These are phyloP conservation scores for Penicillium roqueforti DNA, from an alignment of 495 filamentous ascomycete species.

Conservation along the genomic window DNA sequence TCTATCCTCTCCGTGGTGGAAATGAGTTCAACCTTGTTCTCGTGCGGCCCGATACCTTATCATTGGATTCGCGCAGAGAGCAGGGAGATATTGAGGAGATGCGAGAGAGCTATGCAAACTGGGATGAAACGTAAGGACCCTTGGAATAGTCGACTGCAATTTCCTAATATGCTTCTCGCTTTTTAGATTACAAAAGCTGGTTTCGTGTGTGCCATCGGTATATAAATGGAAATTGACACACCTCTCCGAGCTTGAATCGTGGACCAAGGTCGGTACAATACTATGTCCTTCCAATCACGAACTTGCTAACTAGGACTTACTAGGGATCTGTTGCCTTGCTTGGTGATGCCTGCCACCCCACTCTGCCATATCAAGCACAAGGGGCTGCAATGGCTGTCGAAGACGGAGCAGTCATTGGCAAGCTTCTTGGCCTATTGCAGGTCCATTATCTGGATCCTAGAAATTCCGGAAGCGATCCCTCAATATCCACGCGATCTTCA, in stretches of 20 bases:
- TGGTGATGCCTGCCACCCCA: slow-evolving; percentile 69
- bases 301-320: not conserved
- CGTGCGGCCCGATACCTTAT: slow-evolving; percentile 59
- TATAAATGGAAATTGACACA: slow-evolving; percentile 59
- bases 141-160: slow-evolving; percentile 25
- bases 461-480: not conserved
- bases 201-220: slow-evolving; percentile 16
- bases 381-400: slow-evolving; percentile 55
- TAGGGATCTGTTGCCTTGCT: slow-evolving; percentile 50
- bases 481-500: not conserved
- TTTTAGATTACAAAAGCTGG: slow-evolving; percentile 15
- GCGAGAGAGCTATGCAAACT: slow-evolving; percentile 42
- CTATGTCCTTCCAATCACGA: not conserved
- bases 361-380: slow-evolving; percentile 63
- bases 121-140: slow-evolving; percentile 47
- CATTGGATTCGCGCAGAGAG: slow-evolving; percentile 16
- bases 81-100: slow-evolving; percentile 47
- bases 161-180: not conserved
- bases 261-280: slow-evolving; percentile 36
- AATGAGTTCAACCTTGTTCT: slow-evolving; percentile 54
- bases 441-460: slow-evolving; percentile 1
- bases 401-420: slow-evolving; percentile 46
- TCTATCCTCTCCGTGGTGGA: slow-evolving; percentile 51
- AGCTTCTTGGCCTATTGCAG: slow-evolving; percentile 27
- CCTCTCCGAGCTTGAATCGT: slow-evolving; percentile 41